Evolutionary conservation across 345 rosid species (phyloP), one percentile per base, ranked within the genome.

Genomic region (Heritiera fomes): DNA sequence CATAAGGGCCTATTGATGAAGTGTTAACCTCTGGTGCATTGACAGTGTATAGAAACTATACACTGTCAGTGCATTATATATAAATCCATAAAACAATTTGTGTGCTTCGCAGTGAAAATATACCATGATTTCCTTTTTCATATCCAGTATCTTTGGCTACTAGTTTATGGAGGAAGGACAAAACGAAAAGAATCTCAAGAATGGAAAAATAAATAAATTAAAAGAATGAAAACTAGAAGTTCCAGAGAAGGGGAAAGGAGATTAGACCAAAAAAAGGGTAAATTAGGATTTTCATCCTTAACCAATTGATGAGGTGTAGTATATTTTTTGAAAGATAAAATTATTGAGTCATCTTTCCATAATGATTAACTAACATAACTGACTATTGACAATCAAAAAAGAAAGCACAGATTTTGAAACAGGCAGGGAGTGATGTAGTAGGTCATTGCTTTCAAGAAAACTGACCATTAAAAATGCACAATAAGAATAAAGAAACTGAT

Each of bases 361-460:
- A 47, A 52, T 52, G 18, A 4, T 14, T 18, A 5, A 17, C 20
- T 65, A 38, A 15, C 11, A 64, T 15, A 13, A 65, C 46, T 65
- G 23, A 40, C 32, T 62, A 32, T 14, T 34, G 45, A 32, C 18
- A 13, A 63, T 32, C 70, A 40, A 40, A 34, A 64, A 38, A 40
- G 23, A 17, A 15, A 38, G n/a, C 18, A 15, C 70, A 65, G 47
- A 65, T 8, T 65, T 40, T 14, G 47, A 17, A 65, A 65, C 46
- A 40, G 70, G 47, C 11, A 15, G n/a, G 14, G 56, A 15, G 53
- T 12, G 67, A 20, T 1, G 9, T 38, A 7, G 70, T 8, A 65
- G 38, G n/a, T 65, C 70, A 63, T 30, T 13, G 67, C 43, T 63
- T 32, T 63, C 67, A 63, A 63, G 67, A 63, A 63, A 63, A 34